phyloP scores from a whole-genome alignment of 2,329 filamentous ascomycete species.

The Neofusicoccum umdonicola region DNA sequence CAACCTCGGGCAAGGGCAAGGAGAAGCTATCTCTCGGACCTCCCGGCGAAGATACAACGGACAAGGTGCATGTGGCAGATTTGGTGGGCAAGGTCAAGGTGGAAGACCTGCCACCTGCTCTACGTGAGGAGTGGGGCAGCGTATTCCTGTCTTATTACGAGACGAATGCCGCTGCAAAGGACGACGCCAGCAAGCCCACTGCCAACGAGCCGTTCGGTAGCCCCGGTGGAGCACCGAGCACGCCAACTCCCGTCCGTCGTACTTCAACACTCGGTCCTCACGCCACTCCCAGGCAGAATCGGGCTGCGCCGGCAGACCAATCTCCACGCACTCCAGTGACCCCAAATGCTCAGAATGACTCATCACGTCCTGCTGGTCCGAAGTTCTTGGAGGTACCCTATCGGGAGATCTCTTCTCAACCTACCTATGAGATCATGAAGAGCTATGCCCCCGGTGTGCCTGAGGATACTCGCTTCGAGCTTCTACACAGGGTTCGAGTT shows the following conservation, averaged over 20 bases:
- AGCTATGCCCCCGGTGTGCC: slow-evolving; percentile 61
- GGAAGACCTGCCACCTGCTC: slow-evolving; percentile 37
- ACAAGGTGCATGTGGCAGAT: slow-evolving; percentile 57
- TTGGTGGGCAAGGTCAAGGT: slow-evolving; percentile 70
- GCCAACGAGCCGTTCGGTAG: slow-evolving; percentile 30
- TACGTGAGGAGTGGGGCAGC: slow-evolving; percentile 77
- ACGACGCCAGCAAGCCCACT: slow-evolving; percentile 20
- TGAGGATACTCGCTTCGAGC: slow-evolving; percentile 72
- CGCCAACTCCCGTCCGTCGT: slow-evolving; percentile 73
- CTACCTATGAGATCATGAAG: slow-evolving; percentile 43
- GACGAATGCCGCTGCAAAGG: slow-evolving; percentile 34
- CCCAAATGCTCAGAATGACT: slow-evolving; percentile 28
- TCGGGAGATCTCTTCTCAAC: slow-evolving; percentile 42
- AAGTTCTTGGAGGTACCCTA: slow-evolving; percentile 60
- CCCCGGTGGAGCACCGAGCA: slow-evolving; percentile 54
- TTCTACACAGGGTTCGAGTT: slow-evolving; percentile 77
- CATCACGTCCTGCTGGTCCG: slow-evolving; percentile 28
- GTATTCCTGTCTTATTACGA: slow-evolving; percentile 78
- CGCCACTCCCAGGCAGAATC: slow-evolving; percentile 53
- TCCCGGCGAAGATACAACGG: slow-evolving; percentile 27
- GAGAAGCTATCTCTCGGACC: slow-evolving; percentile 59
- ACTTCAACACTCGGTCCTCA: slow-evolving; percentile 53
- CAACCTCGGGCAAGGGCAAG: slow-evolving; percentile 65
- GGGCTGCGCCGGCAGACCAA: slow-evolving; percentile 43
- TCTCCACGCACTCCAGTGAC: slow-evolving; percentile 51